A percentile compares a stretch with the other conserved stretches of the same genome.
Evolutionary conservation across 352 stramenopile species (phyloP).

Genomic region (Pythium vanterpoolii): DNA sequence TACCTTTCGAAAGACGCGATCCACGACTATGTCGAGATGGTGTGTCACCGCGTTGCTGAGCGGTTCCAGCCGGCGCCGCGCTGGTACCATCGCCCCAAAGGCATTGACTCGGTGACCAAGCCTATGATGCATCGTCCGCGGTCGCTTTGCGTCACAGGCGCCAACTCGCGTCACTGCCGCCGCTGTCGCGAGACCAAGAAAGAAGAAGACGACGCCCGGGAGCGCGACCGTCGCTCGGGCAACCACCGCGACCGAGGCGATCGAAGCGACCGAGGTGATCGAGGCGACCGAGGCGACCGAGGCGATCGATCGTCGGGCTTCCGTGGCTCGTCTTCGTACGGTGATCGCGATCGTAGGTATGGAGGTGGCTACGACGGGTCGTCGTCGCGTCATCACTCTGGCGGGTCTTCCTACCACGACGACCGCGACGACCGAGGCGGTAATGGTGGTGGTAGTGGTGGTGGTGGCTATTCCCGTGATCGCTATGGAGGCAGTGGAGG

Average conservation of each 20-base stretch:
- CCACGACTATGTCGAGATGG: conserved; percentile 97
- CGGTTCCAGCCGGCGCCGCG: conserved; percentile 69
- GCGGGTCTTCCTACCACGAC: conserved; percentile 9
- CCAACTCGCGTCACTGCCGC: conserved; percentile 57
- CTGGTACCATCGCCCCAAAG: conserved; percentile 65
- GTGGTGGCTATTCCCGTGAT: conserved; percentile 12
- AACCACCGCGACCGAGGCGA: conserved; percentile 25
- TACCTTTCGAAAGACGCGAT: conserved; percentile 90
- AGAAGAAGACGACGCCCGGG: conserved; percentile 38
- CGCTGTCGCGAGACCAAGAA: conserved; percentile 68
- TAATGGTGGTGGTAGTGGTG: neutral
- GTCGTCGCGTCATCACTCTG: conserved; percentile 13
- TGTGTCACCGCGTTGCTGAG: conserved; percentile 90
- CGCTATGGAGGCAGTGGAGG: conserved; percentile 1
- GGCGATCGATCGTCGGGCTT: conserved; percentile 15
- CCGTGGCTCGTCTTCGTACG: conserved; percentile 7
- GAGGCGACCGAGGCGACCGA: conserved; percentile 21
- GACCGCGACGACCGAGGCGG: conserved; percentile 6
- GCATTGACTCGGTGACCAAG: conserved; percentile 57
- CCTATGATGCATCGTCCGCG: conserved; percentile 46
- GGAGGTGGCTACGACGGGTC: conserved; percentile 27
- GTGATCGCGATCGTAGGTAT: conserved; percentile 25
- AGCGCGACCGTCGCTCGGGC: conserved; percentile 29
- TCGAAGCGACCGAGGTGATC: conserved; percentile 10
- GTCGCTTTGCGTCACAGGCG: conserved; percentile 55